These are phyloP conservation scores for Tylopilus microsporus DNA, from an alignment of 1,284 basidiomycete species.

Conservation along the genomic window DNA sequence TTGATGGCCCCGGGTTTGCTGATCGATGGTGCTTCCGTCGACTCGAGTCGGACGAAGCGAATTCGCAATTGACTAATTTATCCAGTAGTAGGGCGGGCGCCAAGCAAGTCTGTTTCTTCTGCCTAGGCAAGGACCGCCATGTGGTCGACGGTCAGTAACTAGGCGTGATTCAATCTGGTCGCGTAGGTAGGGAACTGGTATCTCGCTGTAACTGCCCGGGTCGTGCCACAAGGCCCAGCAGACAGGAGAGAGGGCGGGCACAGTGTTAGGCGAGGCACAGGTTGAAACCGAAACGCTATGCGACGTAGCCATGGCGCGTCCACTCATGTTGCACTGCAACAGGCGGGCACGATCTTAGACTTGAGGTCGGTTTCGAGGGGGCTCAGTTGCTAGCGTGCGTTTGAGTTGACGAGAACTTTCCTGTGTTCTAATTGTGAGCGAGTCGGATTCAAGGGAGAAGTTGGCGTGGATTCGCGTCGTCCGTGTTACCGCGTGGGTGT, in stretches of 20 bases:
- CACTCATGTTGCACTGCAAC: not conserved
- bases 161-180: not conserved
- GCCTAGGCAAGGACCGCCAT: not conserved
- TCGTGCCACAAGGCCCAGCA: not conserved
- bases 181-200: not conserved
- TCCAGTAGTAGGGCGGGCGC: not conserved
- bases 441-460: not conserved
- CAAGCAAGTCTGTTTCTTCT: not conserved
- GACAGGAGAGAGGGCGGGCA: not conserved
- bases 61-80: not conserved
- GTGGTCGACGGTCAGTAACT: not conserved
- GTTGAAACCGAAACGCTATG: not conserved
- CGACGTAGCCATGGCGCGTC: not conserved
- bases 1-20: not conserved
- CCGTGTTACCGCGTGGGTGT: conserved; percentile 29
- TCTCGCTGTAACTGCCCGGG: not conserved
- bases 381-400: not conserved
- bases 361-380: not conserved
- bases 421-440: not conserved
- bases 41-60: not conserved
- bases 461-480: not conserved
- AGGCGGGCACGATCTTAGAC: not conserved
- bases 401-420: not conserved
- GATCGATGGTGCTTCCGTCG: not conserved
- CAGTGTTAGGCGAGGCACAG: not conserved